phyloP scores from a whole-genome alignment of 2,329 filamentous ascomycete genomes.

The Ophiostoma angusticollis region DNA sequence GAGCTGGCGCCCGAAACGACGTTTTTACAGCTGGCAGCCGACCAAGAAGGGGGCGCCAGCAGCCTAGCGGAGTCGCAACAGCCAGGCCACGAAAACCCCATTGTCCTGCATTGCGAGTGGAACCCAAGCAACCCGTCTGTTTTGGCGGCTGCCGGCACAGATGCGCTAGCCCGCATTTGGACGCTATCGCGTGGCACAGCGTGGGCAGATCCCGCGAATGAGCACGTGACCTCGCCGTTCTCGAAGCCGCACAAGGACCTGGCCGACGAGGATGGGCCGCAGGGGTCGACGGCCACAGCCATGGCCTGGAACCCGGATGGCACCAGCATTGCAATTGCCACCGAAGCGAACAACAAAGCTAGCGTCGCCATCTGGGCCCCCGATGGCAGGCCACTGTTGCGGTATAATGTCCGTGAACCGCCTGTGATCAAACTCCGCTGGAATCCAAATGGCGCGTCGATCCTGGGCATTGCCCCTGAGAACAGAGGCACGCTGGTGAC shows the following conservation, averaged over 20 bases:
- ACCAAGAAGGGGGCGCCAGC: constrained; percentile 26
- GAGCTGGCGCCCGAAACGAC: constrained; percentile 47
- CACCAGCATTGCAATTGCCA: constrained; percentile 42
- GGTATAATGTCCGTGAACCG: constrained; percentile 45
- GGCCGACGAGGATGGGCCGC: constrained; percentile 39
- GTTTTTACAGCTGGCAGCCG: constrained; percentile 41
- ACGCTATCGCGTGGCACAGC: constrained; percentile 43
- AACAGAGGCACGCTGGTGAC: constrained; percentile 42
- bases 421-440: constrained; percentile 49
- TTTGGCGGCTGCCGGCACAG: constrained; percentile 55
- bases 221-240: constrained; percentile 33
- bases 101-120: constrained; percentile 57
- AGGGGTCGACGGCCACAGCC: constrained; percentile 41
- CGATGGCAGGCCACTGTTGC: constrained; percentile 38
- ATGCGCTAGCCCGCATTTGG: constrained; percentile 59
- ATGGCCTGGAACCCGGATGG: constrained; percentile 50
- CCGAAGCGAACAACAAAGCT: constrained; percentile 40
- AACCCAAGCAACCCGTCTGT: constrained; percentile 51
- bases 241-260: constrained; percentile 34
- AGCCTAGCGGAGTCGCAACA: constrained; percentile 15
- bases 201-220: constrained; percentile 30
- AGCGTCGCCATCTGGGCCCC: constrained; percentile 42
- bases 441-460: constrained; percentile 42
- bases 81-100: constrained; percentile 35
- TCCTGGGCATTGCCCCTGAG: constrained; percentile 45